Conservation (phyloP, 164 flowering plant species). For the Saururus chinensis region DNA sequence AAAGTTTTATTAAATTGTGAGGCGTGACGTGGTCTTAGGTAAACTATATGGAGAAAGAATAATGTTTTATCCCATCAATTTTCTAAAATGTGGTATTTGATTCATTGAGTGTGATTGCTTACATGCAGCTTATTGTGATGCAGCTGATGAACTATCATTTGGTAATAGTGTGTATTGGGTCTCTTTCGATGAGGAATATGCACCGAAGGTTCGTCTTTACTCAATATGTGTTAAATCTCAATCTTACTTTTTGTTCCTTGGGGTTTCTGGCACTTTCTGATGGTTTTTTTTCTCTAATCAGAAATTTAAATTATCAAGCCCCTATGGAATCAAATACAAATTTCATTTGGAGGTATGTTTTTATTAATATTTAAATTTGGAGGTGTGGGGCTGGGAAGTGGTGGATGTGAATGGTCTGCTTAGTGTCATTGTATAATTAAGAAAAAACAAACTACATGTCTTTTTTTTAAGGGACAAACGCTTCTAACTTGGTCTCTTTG, state of each 20-base stretch:
- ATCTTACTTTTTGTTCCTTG: neutral
- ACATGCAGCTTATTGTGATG: conserved; percentile 9
- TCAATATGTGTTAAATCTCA: neutral
- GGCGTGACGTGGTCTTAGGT: no score
- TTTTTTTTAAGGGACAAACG: neutral
- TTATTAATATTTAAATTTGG: neutral
- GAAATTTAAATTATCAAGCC: conserved; percentile 78
- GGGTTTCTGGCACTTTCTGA: neutral
- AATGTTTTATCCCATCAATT: no score
- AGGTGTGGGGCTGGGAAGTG: neutral
- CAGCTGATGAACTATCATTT: conserved; percentile 74
- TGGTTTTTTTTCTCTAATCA: conserved; percentile 21
- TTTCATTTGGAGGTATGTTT: conserved; percentile 83
- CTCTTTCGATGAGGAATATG: conserved; percentile 69
- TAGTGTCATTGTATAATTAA: no score
- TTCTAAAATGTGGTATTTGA: neutral
- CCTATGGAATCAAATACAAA: conserved; percentile 86
- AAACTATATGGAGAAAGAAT: no score
- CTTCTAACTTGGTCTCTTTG: neutral
- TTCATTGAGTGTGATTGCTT: neutral
- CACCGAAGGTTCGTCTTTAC: conserved; percentile 46
- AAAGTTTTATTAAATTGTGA: no score
- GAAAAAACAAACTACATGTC: no score
- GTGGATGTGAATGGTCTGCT: no score
- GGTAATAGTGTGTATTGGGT: conserved; percentile 93